Percentiles rank a stretch among this genome's conserved stretches.
Conservation (phyloP, 352 stramenopile species). For the Phytopythium oedochilum region DNA sequence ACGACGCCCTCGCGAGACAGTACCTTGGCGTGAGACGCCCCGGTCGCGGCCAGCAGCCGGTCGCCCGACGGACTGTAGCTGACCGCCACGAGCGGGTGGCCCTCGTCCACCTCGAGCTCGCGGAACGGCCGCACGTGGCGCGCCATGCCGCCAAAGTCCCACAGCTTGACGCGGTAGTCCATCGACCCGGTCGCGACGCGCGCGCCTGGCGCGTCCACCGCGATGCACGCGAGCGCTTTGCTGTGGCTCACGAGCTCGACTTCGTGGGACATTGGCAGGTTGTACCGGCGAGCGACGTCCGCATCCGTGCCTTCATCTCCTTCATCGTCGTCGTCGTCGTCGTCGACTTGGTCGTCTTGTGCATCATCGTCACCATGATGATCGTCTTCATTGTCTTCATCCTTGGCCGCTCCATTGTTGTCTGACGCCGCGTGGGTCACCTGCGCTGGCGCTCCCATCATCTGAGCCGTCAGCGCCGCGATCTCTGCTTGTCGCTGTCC, state of each 20-base stretch:
- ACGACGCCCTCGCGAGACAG: slow-evolving; percentile 74
- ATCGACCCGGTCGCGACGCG: slow-evolving; percentile 76
- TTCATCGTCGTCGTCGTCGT: slow-evolving; percentile 22
- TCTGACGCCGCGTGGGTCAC: background rate
- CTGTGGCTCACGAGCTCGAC: slow-evolving; percentile 49
- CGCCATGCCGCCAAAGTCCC: slow-evolving; percentile 86
- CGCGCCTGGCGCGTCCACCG: slow-evolving; percentile 57
- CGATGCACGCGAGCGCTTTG: slow-evolving; percentile 66
- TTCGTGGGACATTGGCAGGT: slow-evolving; percentile 66
- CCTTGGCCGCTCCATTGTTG: background rate
- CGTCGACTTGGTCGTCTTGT: slow-evolving; percentile 6
- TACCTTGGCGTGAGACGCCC: slow-evolving; percentile 73
- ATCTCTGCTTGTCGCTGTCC: slow-evolving; percentile 59
- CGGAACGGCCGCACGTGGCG: slow-evolving; percentile 76
- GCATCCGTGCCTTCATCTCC: slow-evolving; percentile 28
- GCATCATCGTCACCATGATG: slow-evolving; percentile 8
- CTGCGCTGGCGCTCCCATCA: slow-evolving; percentile 45
- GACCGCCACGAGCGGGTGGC: slow-evolving; percentile 67
- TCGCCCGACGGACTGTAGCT: slow-evolving; percentile 82
- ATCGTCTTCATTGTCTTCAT: background rate
- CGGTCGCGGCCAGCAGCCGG: slow-evolving; percentile 60
- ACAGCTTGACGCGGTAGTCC: slow-evolving; percentile 84
- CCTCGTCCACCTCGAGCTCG: slow-evolving; percentile 76
- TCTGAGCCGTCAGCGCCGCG: slow-evolving; percentile 64
- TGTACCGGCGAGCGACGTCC: slow-evolving; percentile 62